phyloP scores from a whole-genome alignment of 1,139 yeast genomes.

The Nakaseomyces uthaithaninus region DNA sequence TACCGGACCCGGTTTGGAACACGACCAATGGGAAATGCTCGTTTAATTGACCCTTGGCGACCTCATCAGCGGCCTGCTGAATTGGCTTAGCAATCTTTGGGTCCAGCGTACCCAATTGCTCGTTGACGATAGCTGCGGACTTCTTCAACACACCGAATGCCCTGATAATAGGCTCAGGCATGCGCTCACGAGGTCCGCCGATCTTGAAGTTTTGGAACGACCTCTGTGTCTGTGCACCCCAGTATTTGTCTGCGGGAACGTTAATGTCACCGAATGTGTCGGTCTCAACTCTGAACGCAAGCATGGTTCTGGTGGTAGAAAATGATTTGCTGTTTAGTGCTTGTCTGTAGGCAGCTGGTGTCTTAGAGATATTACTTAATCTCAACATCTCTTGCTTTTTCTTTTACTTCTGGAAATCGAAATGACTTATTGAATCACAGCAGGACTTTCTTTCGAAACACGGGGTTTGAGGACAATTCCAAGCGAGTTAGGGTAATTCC shows the following conservation, averaged over 20 bases:
- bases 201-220: constrained; percentile 88
- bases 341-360: background rate
- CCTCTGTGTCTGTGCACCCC: constrained; percentile 98
- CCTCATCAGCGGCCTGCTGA: constrained; percentile 92
- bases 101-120: constrained; percentile 71
- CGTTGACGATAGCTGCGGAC: constrained; percentile 90
- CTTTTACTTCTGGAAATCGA: too few relatives aligned
- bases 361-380: background rate
- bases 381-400: constrained; percentile 1
- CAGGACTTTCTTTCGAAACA: too few relatives aligned
- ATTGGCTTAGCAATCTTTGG: constrained; percentile 78
- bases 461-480: too few relatives aligned
- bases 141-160: constrained; percentile 93
- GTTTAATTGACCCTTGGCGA: constrained; percentile 78
- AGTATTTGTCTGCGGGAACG: constrained; percentile 76
- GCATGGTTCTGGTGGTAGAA: background rate
- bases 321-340: background rate
- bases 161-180: constrained; percentile 84
- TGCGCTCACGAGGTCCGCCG: constrained; percentile 82
- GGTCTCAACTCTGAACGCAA: constrained; percentile 58
- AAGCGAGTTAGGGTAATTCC: too few relatives aligned
- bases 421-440: too few relatives aligned
- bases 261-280: constrained; percentile 96
- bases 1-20: constrained; percentile 98
- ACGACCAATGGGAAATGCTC: constrained; percentile 97